A percentile compares a stretch with the other conserved stretches of the same genome.
phyloP scores from a whole-genome alignment of 2,329 filamentous ascomycete genomes.

The Trichoderma asperellum region DNA sequence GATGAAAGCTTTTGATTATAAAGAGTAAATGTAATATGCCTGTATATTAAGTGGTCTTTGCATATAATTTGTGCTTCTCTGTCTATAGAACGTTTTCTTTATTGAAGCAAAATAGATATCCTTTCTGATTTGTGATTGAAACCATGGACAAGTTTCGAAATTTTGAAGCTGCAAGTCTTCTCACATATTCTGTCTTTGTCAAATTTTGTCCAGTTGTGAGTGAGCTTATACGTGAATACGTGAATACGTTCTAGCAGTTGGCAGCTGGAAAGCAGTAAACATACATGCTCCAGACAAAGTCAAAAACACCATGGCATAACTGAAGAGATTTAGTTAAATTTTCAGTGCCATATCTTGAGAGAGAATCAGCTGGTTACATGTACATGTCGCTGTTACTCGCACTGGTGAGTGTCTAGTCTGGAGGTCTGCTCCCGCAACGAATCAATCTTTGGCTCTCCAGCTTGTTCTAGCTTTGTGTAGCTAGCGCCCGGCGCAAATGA shows the following conservation, averaged over 20 bases:
- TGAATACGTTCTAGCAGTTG: neutral
- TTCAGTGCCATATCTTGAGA: no score
- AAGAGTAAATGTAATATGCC: neutral
- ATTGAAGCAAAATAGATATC: neutral
- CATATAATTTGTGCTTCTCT: neutral
- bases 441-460: neutral
- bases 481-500: conserved; percentile 12
- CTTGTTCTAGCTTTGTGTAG: conserved; percentile 1
- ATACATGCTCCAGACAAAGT: neutral
- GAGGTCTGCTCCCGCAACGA: neutral
- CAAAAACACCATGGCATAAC: neutral
- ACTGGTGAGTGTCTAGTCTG: no score
- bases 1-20: neutral
- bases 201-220: neutral
- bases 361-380: neutral
- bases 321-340: no score
- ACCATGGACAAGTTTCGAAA: no score
- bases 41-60: neutral
- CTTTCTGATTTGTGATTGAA: neutral
- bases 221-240: neutral
- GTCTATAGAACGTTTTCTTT: neutral
- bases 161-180: neutral
- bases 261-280: neutral
- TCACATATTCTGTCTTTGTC: neutral
- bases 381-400: no score